Evolutionary conservation across 2,329 filamentous ascomycete genomes (phyloP), one percentile per base, ranked within the genome.

Genomic region (Fusarium camptoceras): DNA sequence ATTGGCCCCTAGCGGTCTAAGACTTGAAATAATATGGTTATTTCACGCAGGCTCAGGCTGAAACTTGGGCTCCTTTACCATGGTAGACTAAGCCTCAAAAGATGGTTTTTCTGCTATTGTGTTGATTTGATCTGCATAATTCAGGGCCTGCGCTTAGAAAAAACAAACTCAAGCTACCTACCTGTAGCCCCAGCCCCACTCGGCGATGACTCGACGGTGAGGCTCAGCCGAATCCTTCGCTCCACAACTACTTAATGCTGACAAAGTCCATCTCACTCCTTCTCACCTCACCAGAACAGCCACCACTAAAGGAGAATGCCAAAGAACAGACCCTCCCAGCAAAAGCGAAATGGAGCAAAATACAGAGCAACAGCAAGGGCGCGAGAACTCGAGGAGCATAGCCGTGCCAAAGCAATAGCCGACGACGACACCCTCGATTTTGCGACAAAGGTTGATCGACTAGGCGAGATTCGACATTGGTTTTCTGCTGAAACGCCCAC

Each of bases 391-490:
- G 8, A 1, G 1, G n/a, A 62, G 6, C 11, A 63, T 5, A 27
- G 25, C 2, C 1, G 1, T 1, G 56, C 31, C 0, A 18, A 34
- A 12, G 15, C 14, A 7, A 14, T 56, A 3, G 44, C 37, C 2
- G 16, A 63, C 0, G 49, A 66, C 1, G n/a, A 51, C 2, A 20
- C 28, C 2, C 28, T 66, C 20, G 27, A 48, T 3, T 63, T 67
- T 6, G 27, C 4, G 1, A 22, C 41, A 0, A 66, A 67, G n/a
- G 24, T 68, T 20, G 34, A 64, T 5, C 16, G 14, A 1, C 5
- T 67, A 8, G 50, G 64, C 1, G 12, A n/a, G 16, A 9, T 22
- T 1, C 5, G 64, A n/a, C 14, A 18, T 7, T 67, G 64, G 64
- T 67, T 67, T 2, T 39, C 5, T 1, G 50, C 44, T 5, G 57